Conservation (phyloP, 129 eudicot species). For the Flaveria trinervia region DNA sequence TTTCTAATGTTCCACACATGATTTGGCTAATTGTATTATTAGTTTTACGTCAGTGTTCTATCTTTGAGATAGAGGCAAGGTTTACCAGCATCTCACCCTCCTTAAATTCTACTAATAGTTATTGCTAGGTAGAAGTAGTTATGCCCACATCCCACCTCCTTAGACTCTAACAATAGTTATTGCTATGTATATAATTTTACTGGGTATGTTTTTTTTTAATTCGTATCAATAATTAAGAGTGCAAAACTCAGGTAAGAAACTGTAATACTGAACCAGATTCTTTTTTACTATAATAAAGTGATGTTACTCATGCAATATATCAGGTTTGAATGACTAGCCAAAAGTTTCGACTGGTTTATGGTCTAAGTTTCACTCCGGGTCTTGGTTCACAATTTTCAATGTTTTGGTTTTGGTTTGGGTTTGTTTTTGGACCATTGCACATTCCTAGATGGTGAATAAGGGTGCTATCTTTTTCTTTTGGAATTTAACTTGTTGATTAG, state of each 20-base stretch:
- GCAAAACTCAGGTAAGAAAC: neutral
- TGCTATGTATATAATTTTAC: too few species aligned
- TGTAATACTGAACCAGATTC: neutral
- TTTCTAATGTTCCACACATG: neutral
- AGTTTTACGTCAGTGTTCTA: neutral
- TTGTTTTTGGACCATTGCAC: neutral
- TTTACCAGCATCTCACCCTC: too few species aligned
- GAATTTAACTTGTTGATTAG: neutral
- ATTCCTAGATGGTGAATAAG: neutral
- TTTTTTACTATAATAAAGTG: neutral
- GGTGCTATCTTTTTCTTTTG: neutral
- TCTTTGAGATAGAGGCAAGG: too few species aligned
- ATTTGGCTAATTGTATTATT: neutral
- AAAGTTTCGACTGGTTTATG: neutral
- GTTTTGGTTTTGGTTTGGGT: neutral
- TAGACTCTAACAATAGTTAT: too few species aligned
- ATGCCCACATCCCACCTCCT: too few species aligned
- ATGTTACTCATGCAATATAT: neutral
- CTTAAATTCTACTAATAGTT: too few species aligned
- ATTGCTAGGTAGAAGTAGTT: too few species aligned
- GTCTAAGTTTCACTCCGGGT: neutral
- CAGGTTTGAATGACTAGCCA: neutral
- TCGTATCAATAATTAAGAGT: neutral
- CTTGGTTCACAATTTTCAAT: neutral
- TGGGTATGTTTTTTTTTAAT: neutral